These are phyloP conservation scores for Drechslerella stenobrocha DNA, from an alignment of 2,329 filamentous ascomycete species.

Conservation along the genomic window DNA sequence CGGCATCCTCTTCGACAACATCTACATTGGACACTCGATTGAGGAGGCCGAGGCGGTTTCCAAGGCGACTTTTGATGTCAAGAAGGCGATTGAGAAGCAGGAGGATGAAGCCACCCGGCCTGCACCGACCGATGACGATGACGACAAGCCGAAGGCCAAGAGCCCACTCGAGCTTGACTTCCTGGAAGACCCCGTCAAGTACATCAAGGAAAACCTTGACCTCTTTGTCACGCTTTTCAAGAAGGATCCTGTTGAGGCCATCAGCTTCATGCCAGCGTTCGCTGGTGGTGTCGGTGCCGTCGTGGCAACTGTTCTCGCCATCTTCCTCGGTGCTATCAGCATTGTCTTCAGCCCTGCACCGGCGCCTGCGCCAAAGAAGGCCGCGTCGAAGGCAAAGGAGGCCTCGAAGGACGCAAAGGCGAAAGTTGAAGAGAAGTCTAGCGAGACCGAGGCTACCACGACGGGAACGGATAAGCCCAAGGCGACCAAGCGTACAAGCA, in stretches of 20 bases:
- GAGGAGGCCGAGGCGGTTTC: constrained; percentile 89
- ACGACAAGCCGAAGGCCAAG: constrained; percentile 64
- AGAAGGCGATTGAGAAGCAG: constrained; percentile 79
- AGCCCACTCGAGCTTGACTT: constrained; percentile 80
- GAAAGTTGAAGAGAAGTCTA: constrained; percentile 70
- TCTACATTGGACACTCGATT: constrained; percentile 97
- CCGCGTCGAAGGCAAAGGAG: constrained; percentile 71
- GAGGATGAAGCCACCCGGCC: constrained; percentile 78
- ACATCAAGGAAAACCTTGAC: constrained; percentile 88
- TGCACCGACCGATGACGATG: constrained; percentile 60
- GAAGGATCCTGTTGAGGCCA: constrained; percentile 77
- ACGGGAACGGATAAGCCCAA: constrained; percentile 74
- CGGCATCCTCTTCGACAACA: constrained; percentile 98
- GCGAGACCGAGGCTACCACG: constrained; percentile 62
- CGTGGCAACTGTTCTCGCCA: constrained; percentile 68
- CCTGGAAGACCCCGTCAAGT: constrained; percentile 83
- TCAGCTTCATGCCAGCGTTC: constrained; percentile 89
- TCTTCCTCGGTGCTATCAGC: constrained; percentile 70
- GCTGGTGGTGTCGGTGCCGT: constrained; percentile 76
- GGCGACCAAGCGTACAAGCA: constrained; percentile 65
- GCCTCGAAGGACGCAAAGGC: constrained; percentile 59
- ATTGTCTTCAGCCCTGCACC: constrained; percentile 68
- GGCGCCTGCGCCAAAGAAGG: constrained; percentile 65
- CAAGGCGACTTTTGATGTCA: constrained; percentile 85
- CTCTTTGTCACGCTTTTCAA: constrained; percentile 84